Evolutionary conservation across 345 rosid genomes (phyloP).

Genomic region (Rhodamnia rubescens): DNA sequence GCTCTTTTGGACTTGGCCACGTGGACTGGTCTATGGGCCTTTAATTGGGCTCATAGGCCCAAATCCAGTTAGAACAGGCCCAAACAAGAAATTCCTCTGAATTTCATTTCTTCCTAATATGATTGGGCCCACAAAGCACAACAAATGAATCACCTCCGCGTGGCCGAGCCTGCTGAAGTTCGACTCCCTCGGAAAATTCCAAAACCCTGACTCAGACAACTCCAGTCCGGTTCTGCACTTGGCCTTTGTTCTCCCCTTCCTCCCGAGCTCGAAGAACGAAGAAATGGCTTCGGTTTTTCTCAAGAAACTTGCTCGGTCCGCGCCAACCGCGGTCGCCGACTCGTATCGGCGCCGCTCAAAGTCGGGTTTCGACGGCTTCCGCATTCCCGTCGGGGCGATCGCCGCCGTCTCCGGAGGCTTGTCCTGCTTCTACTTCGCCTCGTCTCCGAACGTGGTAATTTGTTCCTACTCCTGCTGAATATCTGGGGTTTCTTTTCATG

Average conservation of each 20-base stretch:
- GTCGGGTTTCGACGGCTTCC: conserved; percentile 27
- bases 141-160: neutral
- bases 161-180: neutral
- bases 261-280: neutral
- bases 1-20: neutral
- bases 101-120: neutral
- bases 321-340: conserved; percentile 2
- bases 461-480: conserved; percentile 1
- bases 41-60: neutral
- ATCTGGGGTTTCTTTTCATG: neutral
- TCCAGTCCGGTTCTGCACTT: neutral
- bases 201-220: neutral
- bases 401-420: conserved; percentile 82
- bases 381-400: conserved; percentile 52
- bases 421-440: conserved; percentile 42
- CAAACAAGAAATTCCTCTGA: neutral
- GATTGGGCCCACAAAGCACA: neutral
- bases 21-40: neutral
- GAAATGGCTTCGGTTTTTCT: neutral
- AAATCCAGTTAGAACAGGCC: neutral
- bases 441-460: conserved; percentile 55
- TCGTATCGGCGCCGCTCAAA: conserved; percentile 32
- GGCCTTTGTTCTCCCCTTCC: neutral
- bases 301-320: neutral
- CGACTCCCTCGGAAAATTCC: neutral